Base-by-base conservation (phyloP, 1,284 basidiomycete genomes). In the Fomitopsis schrenkii region DNA sequence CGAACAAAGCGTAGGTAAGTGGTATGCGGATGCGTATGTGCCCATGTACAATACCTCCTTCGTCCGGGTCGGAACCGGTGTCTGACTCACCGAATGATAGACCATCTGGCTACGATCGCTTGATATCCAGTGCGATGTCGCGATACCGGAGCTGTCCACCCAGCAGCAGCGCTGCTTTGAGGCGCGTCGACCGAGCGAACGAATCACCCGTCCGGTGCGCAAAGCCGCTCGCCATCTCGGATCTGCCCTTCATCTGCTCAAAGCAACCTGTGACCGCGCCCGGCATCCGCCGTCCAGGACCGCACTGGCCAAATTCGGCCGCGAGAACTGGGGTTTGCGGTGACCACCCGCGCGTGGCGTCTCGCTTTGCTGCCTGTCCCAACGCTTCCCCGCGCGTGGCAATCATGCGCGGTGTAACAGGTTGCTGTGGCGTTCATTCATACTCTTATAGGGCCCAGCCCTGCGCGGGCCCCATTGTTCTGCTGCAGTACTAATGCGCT, bases 361-460 rank as follows among this genome's bases (percentile, higher is more conserved):
- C 45, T 6, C 45, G 45, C 45, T 48, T 48, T 48, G 45, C 45
- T 30, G 45, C 45, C 14, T 48, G 9, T 60, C 62, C 62, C 56
- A 58, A 60, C 60, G 36, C 59, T 59, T 65, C 59, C 57, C 62
- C 60, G 59, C 59, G 53, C 62, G 59, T 58, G 58, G 61, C 41
- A 58, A 60, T 26, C 44, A 33, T n/a, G 30, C 14, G 28, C 36
- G 50, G 50, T 30, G 50, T 57, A 44, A 62, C 59, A 59, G 66
- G 63, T 59, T 55, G 63, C 61, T 59, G 65, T 63, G 65, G 66
- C 65, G 66, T 61, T 64, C 33, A 33, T 63, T 63, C 63, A 63
- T 63, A 64, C 62, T 60, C 50, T 35, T 53, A 53, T 53, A 53
- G 50, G 48, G 50, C 33, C 50, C n/a, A 59, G 35, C 64, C 59